A percentile compares a stretch with the other conserved stretches of the same genome.
Conservation (phyloP, 345 rosid species). For the Turritis glabra region DNA sequence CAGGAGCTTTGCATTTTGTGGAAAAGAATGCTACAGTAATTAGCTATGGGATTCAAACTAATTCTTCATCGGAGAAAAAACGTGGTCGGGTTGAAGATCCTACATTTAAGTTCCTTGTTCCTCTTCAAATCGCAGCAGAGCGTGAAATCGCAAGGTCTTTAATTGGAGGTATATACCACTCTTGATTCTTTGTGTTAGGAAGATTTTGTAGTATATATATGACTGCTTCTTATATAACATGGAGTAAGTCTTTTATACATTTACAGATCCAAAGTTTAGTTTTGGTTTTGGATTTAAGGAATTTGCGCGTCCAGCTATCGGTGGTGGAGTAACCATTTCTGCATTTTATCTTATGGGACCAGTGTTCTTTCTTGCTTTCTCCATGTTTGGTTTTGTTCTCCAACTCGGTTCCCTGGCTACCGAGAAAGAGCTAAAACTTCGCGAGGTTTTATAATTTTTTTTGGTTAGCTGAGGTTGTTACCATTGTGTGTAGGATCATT, state of each 20-base stretch:
- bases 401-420: conserved; percentile 68
- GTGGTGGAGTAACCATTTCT: conserved; percentile 11
- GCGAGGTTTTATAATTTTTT: conserved; percentile 56
- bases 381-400: conserved; percentile 86
- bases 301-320: conserved; percentile 68
- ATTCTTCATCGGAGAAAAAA: conserved; percentile 52
- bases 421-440: conserved; percentile 96
- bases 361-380: conserved; percentile 81
- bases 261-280: conserved; percentile 62
- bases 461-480: conserved; percentile 34
- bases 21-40: conserved; percentile 57
- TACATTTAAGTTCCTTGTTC: conserved; percentile 78
- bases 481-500: conserved; percentile 60
- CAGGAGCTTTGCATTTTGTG: conserved; percentile 78
- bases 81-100: conserved; percentile 79
- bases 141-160: conserved; percentile 88
- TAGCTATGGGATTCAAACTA: conserved; percentile 81
- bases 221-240: conserved; percentile 13
- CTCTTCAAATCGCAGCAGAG: conserved; percentile 89
- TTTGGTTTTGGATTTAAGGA: conserved; percentile 80
- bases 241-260: background rate
- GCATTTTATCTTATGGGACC: conserved; percentile 58
- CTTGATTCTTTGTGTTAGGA: conserved; percentile 2
- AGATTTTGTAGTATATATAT: background rate
- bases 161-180: conserved; percentile 56